Percentiles rank a stretch among this genome's conserved stretches.
These are phyloP conservation scores for Eutypa lata DNA, from an alignment of 2,329 filamentous ascomycete genomes.

Conservation along the genomic window DNA sequence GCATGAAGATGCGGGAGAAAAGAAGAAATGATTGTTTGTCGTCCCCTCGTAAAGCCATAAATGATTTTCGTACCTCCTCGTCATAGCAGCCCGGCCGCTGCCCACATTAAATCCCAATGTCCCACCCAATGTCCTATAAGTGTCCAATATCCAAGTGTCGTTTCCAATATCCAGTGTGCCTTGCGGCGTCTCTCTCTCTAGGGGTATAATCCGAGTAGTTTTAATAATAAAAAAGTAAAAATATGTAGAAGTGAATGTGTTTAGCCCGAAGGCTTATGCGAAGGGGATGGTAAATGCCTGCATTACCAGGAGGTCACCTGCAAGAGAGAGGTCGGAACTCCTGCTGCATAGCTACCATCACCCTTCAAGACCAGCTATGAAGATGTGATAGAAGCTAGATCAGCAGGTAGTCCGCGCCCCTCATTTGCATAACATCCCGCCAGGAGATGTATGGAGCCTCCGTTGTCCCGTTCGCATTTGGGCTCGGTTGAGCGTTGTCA, in stretches of 20 bases:
- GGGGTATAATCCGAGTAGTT: conserved; percentile 21
- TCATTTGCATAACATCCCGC: conserved; percentile 89
- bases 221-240: conserved; percentile 18
- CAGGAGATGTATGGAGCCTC: conserved; percentile 75
- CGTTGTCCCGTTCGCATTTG: conserved; percentile 32
- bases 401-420: conserved; percentile 88
- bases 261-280: conserved; percentile 19
- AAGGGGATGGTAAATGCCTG: conserved; percentile 35
- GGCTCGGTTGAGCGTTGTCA: conserved; percentile 44
- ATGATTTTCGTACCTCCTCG: conserved; percentile 21
- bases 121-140: conserved; percentile 7
- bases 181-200: conserved; percentile 30
- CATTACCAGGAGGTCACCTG: conserved; percentile 30
- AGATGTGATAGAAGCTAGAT: conserved; percentile 53
- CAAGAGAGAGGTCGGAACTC: conserved; percentile 14
- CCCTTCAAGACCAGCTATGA: conserved; percentile 37
- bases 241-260: conserved; percentile 17
- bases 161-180: conserved; percentile 23
- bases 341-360: conserved; percentile 11
- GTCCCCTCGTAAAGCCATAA: conserved; percentile 27
- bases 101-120: neutral
- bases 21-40: conserved; percentile 23
- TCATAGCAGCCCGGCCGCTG: conserved; percentile 12
- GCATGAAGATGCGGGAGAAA: conserved; percentile 24
- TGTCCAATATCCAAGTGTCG: conserved; percentile 27